Evolutionary conservation across 2,329 filamentous ascomycete genomes (phyloP), one percentile per base, ranked within the genome.

Genomic region (Plenodomus lindquistii): DNA sequence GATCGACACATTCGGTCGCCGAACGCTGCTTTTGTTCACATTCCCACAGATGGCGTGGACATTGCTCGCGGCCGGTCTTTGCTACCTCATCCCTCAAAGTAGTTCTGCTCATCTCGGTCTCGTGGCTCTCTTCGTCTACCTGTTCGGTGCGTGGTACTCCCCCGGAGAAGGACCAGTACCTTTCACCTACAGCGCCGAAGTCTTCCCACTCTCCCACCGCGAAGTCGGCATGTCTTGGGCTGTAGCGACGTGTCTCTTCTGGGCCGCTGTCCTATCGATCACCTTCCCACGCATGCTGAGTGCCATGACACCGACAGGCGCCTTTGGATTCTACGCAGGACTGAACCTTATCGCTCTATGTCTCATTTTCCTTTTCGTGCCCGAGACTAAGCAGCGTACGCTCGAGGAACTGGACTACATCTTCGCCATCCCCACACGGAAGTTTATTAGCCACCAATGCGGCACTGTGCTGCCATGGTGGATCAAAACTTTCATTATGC

Each of bases 151-250:
- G 16, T 67, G 65, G 52, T 66, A 71, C 45, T 63, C 58, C 3
- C 74, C 74, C 4, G 74, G 75, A 1, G 73, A 77, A 61, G 75
- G 75, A 1, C 74, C 82, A 9, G 85, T 88, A 0, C 85, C 85
- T 0, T 88, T 85, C 19, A 56, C 54, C 1, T 88, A 88, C 71
- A 81, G 79, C 4, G 85, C 85, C 44, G 86, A 89, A 69, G 83
- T 87, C 2, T 88, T 85, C 65, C 85, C 86, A 0, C 78, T 88
- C 1, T 85, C 83, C 1, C 85, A 88, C 61, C 79, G 86, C 54
- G 69, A 75, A 59, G 64, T 75, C 21, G 74, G 73, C 41, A 75
- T 75, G 72, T 63, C 59, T 36, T 73, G 69, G 59, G 71, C 73
- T 8, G 72, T 75, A 1, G 68, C 72, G 2, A 74, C 73, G 0